Percentiles rank a stretch among this genome's conserved stretches.
phyloP scores from a whole-genome alignment of 192 early-diverging fungal species.

The Coemansia sp. region DNA sequence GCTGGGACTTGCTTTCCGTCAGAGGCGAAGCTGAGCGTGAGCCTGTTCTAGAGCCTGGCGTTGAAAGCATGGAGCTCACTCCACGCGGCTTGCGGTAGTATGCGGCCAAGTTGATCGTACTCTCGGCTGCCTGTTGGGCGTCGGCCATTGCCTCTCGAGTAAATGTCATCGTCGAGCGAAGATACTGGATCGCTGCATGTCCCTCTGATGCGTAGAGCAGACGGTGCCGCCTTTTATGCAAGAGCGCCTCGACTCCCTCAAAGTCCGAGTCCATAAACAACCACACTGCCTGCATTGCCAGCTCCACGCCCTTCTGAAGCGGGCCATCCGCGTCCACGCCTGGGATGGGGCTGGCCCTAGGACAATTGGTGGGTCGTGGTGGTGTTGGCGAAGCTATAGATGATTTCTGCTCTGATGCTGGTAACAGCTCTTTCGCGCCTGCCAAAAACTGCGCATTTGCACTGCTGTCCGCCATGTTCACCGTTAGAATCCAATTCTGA shows the following conservation, averaged over 20 bases:
- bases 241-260: slow-evolving; percentile 61
- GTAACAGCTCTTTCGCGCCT: background rate
- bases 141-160: slow-evolving; percentile 63
- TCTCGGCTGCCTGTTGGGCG: slow-evolving; percentile 63
- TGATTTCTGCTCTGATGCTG: background rate
- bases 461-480: too few species aligned
- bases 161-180: slow-evolving; percentile 78
- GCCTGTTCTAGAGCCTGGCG: slow-evolving; percentile 39
- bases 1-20: slow-evolving; percentile 32
- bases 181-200: slow-evolving; percentile 65
- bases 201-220: slow-evolving; percentile 76
- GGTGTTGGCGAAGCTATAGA: background rate
- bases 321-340: slow-evolving; percentile 37
- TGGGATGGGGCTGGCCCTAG: slow-evolving; percentile 16
- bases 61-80: slow-evolving; percentile 33
- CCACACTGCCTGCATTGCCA: slow-evolving; percentile 61
- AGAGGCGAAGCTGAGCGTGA: slow-evolving; percentile 43
- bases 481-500: too few species aligned
- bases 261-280: slow-evolving; percentile 79
- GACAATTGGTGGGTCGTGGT: background rate
- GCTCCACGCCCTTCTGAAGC: slow-evolving; percentile 59
- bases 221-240: slow-evolving; percentile 50
- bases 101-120: slow-evolving; percentile 61
- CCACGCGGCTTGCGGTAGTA: slow-evolving; percentile 62
- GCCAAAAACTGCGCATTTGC: too few species aligned